A percentile compares a stretch with the other conserved stretches of the same genome.
phyloP scores from a whole-genome alignment of 306 rosid genomes.

The Quercus suber region DNA sequence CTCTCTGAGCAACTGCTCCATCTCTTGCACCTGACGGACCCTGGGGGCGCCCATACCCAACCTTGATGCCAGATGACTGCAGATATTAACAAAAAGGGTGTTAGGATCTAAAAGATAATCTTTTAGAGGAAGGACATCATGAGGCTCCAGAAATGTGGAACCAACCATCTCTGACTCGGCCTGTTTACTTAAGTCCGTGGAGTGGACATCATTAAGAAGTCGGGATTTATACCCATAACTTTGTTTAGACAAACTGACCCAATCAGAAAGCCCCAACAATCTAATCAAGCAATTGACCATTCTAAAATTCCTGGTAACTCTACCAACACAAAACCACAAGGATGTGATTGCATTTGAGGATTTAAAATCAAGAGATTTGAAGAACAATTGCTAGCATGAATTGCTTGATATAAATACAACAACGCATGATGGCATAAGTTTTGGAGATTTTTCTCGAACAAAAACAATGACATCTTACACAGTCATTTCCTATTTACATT shows the following conservation, averaged over 20 bases:
- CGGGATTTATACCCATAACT: not conserved
- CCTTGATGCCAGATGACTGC: conserved; percentile 92
- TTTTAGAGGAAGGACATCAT: too few relatives aligned
- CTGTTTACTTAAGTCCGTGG: not conserved
- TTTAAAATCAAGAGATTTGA: too few relatives aligned
- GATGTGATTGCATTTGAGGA: too few relatives aligned
- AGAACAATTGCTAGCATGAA: too few relatives aligned
- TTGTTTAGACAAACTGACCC: not conserved
- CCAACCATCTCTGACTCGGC: not conserved
- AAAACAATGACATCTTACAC: too few relatives aligned
- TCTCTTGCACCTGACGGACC: conserved; percentile 71
- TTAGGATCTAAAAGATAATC: not conserved
- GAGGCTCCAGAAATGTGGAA: too few relatives aligned
- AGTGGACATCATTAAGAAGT: not conserved
- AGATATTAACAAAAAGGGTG: conserved; percentile 5
- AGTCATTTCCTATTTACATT: too few relatives aligned
- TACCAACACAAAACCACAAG: not conserved
- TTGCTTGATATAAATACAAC: too few relatives aligned
- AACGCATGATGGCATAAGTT: too few relatives aligned
- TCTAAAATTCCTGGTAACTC: not conserved
- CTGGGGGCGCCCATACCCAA: conserved; percentile 78
- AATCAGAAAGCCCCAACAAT: not conserved
- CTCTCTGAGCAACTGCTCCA: conserved; percentile 62
- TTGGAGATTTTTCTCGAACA: too few relatives aligned
- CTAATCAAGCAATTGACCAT: not conserved